Evolutionary conservation across 2,329 filamentous ascomycete genomes (phyloP).

Genomic region (Cyclaneusma minus): DNA sequence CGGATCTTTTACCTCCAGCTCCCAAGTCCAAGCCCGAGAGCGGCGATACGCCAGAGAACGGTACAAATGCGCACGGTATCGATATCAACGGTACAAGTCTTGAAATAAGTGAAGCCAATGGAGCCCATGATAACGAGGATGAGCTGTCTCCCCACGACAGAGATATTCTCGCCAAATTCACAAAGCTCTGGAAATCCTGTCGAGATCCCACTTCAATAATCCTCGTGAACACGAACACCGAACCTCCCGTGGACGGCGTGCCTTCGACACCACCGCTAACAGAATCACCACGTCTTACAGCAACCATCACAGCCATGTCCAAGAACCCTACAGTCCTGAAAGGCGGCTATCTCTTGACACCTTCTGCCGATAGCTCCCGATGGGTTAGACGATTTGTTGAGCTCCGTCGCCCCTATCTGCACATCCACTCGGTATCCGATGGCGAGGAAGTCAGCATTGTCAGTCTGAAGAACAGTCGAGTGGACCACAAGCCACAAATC

Average conservation of each 20-base stretch:
- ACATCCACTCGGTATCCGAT: constrained; percentile 71
- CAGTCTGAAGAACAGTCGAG: constrained; percentile 74
- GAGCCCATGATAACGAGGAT: constrained; percentile 2
- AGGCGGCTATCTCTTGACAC: constrained; percentile 74
- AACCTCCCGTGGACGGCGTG: constrained; percentile 52
- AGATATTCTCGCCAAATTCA: constrained; percentile 24
- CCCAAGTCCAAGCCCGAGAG: not conserved
- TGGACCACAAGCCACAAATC: constrained; percentile 84
- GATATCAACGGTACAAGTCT: constrained; percentile 1
- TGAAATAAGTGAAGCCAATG: constrained; percentile 16
- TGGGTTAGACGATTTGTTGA: constrained; percentile 94
- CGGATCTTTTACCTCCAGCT: not conserved
- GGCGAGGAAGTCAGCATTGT: constrained; percentile 86
- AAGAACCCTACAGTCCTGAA: constrained; percentile 76
- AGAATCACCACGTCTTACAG: constrained; percentile 45
- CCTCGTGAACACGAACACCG: constrained; percentile 44
- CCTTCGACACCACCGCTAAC: constrained; percentile 21
- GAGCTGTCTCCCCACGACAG: constrained; percentile 18
- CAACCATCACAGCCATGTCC: constrained; percentile 59
- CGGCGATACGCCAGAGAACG: constrained; percentile 1
- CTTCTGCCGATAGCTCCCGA: constrained; percentile 62
- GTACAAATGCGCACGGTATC: not conserved
- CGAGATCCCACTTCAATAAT: constrained; percentile 26
- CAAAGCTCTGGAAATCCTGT: constrained; percentile 18
- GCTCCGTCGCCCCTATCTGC: constrained; percentile 77